Conservation (phyloP, 257 asterid species). For the Solanum ahanhuiri region DNA sequence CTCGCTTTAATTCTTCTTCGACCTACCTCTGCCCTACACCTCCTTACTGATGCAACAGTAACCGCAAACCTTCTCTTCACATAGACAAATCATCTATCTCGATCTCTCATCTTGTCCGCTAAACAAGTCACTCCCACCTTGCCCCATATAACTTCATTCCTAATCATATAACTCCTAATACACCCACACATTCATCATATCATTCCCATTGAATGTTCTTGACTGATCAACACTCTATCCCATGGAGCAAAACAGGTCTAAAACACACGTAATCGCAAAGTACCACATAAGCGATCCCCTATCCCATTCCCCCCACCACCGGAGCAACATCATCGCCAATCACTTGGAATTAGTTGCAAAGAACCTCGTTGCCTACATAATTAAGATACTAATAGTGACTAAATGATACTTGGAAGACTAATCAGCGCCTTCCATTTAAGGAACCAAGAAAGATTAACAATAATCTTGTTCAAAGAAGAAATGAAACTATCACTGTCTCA, state of each 20-base stretch:
- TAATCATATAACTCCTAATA: neutral
- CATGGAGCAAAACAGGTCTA: neutral
- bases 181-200: neutral
- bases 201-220: neutral
- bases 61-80: neutral
- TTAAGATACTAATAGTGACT: neutral
- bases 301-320: neutral
- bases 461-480: neutral
- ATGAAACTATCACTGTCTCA: neutral
- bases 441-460: neutral
- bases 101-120: neutral
- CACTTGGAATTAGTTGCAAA: neutral
- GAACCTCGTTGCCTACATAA: neutral
- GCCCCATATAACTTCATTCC: neutral
- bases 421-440: neutral
- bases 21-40: neutral
- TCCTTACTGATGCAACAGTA: neutral
- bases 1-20: accelerated
- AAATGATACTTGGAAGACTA: neutral
- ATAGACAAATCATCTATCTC: neutral
- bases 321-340: neutral
- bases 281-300: neutral
- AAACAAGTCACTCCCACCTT: neutral
- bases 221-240: neutral
- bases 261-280: neutral